A percentile compares a stretch with the other conserved stretches of the same genome.
Conservation (phyloP, 805 yeast genomes). For the Cyberlindnera galapagoensis region DNA sequence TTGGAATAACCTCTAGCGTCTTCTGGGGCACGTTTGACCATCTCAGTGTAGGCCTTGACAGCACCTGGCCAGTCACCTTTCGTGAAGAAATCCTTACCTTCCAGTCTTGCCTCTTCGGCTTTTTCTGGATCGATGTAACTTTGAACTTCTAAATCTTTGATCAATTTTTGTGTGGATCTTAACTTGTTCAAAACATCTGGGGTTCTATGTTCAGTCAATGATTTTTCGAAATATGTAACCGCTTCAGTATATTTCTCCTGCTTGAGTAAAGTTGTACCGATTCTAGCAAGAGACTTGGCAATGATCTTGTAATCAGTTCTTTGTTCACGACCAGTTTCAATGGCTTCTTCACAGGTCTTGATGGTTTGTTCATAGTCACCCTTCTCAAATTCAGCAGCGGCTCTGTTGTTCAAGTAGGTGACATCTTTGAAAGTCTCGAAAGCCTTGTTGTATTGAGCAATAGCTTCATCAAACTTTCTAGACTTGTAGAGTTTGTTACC, state of each 20-base stretch:
- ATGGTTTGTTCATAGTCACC: constrained; percentile 87
- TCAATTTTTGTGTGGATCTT: constrained; percentile 79
- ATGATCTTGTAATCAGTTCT: constrained; percentile 89
- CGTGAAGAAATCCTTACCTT: constrained; percentile 85
- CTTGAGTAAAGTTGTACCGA: constrained; percentile 79
- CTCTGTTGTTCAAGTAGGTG: constrained; percentile 90
- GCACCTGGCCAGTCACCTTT: constrained; percentile 96
- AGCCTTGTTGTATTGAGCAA: constrained; percentile 77
- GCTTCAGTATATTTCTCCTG: constrained; percentile 68
- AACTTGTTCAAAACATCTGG: constrained; percentile 87
- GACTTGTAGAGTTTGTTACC: constrained; percentile 86
- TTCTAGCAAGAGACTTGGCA: constrained; percentile 90
- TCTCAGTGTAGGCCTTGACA: constrained; percentile 89
- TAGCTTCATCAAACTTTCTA: constrained; percentile 89
- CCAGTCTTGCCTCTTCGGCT: constrained; percentile 91
- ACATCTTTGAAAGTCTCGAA: constrained; percentile 78
- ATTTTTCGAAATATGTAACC: constrained; percentile 73
- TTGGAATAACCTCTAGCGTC: constrained; percentile 96
- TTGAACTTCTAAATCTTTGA: constrained; percentile 70
- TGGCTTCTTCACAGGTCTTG: constrained; percentile 70
- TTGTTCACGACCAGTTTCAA: constrained; percentile 82
- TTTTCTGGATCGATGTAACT: constrained; percentile 82
- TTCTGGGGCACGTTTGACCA: constrained; percentile 93
- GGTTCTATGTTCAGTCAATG: constrained; percentile 94
- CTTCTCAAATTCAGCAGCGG: constrained; percentile 97